Conservation (phyloP, 306 rosid species). For the Castanea mollissima region DNA sequence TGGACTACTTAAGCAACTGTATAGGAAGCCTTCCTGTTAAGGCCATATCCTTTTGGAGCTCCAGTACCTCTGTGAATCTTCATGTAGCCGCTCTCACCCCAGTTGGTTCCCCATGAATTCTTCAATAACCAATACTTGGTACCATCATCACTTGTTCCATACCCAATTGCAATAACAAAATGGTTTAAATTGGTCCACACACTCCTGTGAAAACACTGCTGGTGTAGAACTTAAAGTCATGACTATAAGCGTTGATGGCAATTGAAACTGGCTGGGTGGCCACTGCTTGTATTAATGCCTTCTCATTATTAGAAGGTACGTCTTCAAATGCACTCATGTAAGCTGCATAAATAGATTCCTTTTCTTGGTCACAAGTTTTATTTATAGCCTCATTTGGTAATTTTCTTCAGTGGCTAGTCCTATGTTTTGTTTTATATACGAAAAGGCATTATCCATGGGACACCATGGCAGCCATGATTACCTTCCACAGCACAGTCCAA, state of each 20-base stretch:
- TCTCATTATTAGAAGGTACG: constrained; percentile 19
- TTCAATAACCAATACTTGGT: constrained; percentile 25
- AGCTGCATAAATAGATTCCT: neutral
- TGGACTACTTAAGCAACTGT: neutral
- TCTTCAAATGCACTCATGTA: constrained; percentile 9
- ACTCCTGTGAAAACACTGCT: neutral
- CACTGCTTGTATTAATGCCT: constrained; percentile 18
- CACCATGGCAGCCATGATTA: constrained; percentile 1
- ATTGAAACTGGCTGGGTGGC: constrained; percentile 13
- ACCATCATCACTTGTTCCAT: constrained; percentile 13
- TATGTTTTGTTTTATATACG: neutral
- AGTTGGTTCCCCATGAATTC: constrained; percentile 26
- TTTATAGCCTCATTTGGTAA: constrained; percentile 7
- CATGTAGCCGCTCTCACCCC: constrained; percentile 36
- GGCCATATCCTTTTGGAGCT: constrained; percentile 12
- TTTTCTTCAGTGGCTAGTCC: constrained; percentile 20
- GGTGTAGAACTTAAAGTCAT: neutral
- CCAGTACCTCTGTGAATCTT: neutral
- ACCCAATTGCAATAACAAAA: constrained; percentile 20
- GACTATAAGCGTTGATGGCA: neutral
- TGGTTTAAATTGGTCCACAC: neutral
- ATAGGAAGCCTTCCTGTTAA: constrained; percentile 7
- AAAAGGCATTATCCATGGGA: neutral
- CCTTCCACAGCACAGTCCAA: constrained; percentile 14
- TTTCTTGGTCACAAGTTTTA: neutral